A percentile compares a stretch with the other conserved stretches of the same genome.
These are phyloP conservation scores for Rosa rugosa DNA, from an alignment of 306 rosid genomes.

Conservation along the genomic window DNA sequence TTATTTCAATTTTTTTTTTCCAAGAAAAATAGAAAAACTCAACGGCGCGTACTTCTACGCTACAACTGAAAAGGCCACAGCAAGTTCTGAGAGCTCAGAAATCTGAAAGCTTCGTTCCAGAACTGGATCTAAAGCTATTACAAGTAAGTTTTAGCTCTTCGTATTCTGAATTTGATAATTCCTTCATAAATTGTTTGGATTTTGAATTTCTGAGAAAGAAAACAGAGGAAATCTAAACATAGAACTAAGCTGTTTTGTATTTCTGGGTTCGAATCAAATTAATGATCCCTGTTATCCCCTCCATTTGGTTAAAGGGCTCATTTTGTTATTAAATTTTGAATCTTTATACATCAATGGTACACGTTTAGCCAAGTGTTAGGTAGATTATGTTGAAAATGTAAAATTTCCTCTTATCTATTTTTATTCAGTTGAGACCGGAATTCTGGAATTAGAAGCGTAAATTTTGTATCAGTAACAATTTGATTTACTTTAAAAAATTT, in stretches of 20 bases:
- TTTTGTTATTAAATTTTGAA: not conserved
- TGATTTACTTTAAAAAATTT: not conserved
- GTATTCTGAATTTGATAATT: not conserved
- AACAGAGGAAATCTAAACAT: not conserved
- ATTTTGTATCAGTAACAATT: not conserved
- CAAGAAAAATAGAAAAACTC: not conserved
- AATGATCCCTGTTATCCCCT: not conserved
- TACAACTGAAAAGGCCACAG: not conserved
- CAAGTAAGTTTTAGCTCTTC: not conserved
- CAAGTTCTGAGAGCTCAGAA: constrained; percentile 10
- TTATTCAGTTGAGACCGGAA: no score
- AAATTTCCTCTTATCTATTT: not conserved
- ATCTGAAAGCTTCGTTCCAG: not conserved
- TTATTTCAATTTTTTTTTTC: not conserved
- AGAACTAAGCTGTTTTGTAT: not conserved
- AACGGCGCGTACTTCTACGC: not conserved
- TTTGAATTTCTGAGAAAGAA: not conserved
- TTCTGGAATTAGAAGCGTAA: not conserved
- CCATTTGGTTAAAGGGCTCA: not conserved
- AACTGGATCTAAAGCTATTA: constrained; percentile 11
- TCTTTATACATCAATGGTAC: not conserved
- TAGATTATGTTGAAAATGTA: not conserved
- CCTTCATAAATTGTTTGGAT: not conserved
- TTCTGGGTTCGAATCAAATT: not conserved
- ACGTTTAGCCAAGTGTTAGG: not conserved